Evolutionary conservation across 805 yeast species (phyloP).

Genomic region (Scheffersomyces stipitis): DNA sequence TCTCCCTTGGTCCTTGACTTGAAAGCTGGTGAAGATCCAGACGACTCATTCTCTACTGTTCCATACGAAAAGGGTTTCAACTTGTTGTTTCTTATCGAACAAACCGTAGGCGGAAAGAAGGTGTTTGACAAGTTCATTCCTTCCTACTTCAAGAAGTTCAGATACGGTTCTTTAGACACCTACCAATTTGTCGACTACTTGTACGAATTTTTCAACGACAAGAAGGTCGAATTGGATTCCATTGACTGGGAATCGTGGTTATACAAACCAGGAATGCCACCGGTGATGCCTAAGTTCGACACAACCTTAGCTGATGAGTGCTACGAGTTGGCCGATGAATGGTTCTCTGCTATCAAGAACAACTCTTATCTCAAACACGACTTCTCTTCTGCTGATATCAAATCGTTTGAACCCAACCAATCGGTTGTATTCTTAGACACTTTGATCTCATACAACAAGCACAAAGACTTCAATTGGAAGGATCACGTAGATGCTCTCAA

Average conservation of each 20-base stretch:
- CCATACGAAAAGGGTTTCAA: slow-evolving; percentile 39
- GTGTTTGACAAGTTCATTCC: slow-evolving; percentile 80
- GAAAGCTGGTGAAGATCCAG: slow-evolving; percentile 50
- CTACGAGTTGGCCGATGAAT: slow-evolving; percentile 59
- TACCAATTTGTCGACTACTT: slow-evolving; percentile 76
- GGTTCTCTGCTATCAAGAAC: slow-evolving; percentile 48
- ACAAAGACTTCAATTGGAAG: slow-evolving; percentile 37
- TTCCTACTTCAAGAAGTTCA: slow-evolving; percentile 68
- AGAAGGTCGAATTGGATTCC: slow-evolving; percentile 53
- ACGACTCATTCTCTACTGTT: slow-evolving; percentile 30
- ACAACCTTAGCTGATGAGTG: slow-evolving; percentile 77
- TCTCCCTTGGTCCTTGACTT: slow-evolving; percentile 70
- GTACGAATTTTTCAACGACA: slow-evolving; percentile 59
- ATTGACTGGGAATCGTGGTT: slow-evolving; percentile 90
- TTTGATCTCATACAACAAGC: slow-evolving; percentile 50
- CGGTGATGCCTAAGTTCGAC: slow-evolving; percentile 72
- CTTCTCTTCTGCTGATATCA: slow-evolving; percentile 53
- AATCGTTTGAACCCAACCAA: slow-evolving; percentile 69
- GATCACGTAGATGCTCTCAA: slow-evolving; percentile 30
- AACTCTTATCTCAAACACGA: slow-evolving; percentile 12
- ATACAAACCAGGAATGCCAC: slow-evolving; percentile 83
- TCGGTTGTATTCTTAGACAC: slow-evolving; percentile 76
- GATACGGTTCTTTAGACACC: slow-evolving; percentile 73
- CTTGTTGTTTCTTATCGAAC: slow-evolving; percentile 68
- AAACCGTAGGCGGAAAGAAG: slow-evolving; percentile 58